phyloP scores from a whole-genome alignment of 495 filamentous ascomycete genomes.

The Friedmanniomyces simplex region DNA sequence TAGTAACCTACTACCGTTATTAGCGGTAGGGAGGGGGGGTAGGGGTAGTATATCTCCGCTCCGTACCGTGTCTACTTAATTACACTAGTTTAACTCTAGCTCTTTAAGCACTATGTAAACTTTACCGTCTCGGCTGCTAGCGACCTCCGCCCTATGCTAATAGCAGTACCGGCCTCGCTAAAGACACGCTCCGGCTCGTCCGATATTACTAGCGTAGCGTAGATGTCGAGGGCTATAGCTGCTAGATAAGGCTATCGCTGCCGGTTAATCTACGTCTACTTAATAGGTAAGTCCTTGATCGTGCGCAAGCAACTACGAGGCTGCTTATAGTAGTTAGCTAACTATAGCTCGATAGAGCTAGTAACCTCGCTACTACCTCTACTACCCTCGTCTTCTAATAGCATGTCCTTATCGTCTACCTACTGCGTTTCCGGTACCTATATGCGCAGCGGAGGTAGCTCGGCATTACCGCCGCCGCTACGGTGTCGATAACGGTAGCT shows the following conservation, averaged over 20 bases:
- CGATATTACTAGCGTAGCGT: conserved; percentile 4
- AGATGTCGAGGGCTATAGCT: conserved; percentile 4
- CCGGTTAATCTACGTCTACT: neutral
- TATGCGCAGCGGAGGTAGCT: too few relatives aligned
- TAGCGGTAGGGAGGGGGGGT: neutral
- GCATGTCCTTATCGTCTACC: neutral
- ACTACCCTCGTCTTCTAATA: neutral
- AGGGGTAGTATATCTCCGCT: neutral
- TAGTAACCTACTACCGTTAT: neutral
- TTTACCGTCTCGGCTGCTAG: neutral
- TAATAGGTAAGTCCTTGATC: neutral
- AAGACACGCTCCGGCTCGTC: conserved; percentile 9
- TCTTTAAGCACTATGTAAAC: neutral
- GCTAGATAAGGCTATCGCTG: neutral
- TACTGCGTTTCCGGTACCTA: too few relatives aligned
- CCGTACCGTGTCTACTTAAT: neutral
- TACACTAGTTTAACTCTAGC: neutral
- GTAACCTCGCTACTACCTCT: too few relatives aligned
- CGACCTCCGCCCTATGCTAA: neutral
- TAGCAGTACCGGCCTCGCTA: neutral
- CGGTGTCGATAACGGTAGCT: neutral
- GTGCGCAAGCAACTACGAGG: too few relatives aligned
- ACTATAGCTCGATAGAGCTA: neutral
- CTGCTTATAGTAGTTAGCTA: neutral
- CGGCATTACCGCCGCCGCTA: neutral